Base-by-base conservation (phyloP, 495 filamentous ascomycete species). In the Podospora anserina region DNA sequence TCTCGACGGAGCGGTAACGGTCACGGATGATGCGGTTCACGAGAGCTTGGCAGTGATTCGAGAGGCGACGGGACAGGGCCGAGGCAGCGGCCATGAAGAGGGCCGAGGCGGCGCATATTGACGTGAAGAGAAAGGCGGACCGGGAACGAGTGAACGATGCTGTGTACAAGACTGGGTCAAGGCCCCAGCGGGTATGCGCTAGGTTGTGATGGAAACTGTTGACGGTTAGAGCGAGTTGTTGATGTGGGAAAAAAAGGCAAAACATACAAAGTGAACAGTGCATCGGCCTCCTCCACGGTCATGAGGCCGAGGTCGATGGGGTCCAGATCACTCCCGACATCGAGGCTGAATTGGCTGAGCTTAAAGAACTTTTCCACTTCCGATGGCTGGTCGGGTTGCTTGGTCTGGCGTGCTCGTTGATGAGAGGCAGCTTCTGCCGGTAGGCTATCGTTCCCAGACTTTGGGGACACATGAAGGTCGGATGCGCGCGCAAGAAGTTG, bases 171-270 rank as follows among this genome's bases (percentile, higher is more conserved):
- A 84, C 67, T 16, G 88, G 88, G 70, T 91, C 89, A 19, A 91
- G 84, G 4, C 90, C 89, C 90, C 90, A 92, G 72, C 90, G 81
- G 0, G 89, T 92, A 76, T 92, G 90, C 16, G 89, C 85, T 49
- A 92, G 86, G 59, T 89, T 88, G 49, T 88, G 83, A 66, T 89
- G 88, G 72, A 91, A 92, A 71, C 88, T 90, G 61, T 49, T 61
- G 39, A 19, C 32, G 23, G 23, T 60, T 20, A 32, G 30, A 20
- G 23, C 56, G 23, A 23, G 23, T 23, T 2, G 23, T 23, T 23
- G 23, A 23, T 23, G 23, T 23, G 23, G 1, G 1, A 2, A 23
- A 23, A 23, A 23, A 23, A 23, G 23, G 23, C 23, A 23, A 23
- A 23, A 75, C 84, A 74, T 82, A 91, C 88, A 86, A 91, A 34